Base-by-base conservation (phyloP, 441 rosid genomes). In the Macaranga tanarius region DNA sequence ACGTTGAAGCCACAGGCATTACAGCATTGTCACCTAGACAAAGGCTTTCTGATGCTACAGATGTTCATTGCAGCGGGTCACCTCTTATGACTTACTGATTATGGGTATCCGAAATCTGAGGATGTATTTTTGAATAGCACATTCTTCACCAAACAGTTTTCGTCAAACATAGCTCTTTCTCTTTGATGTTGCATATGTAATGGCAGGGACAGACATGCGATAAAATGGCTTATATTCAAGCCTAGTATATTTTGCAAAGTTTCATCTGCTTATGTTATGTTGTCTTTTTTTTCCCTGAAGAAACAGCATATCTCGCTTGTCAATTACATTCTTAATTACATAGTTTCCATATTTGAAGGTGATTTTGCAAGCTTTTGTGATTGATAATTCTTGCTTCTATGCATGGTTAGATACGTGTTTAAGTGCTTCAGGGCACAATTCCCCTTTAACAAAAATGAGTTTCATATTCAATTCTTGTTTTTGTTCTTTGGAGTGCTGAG, bases 61-160 rank as follows among this genome's bases (percentile, higher is more conserved):
- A 95, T 84, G 99, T 95, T 73, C 93, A 81, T 77, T 87, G 87
- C 83, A 89, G 87, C 77, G 93, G 90, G 79, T 92, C 98, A 77
- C 93, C 97, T 76, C 94, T 95, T 63, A 85, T 89, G 89, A 91
- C 93, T 59, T 92, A 71, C 83, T 92, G 88, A 92, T n/a, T n/a
- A n/a, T 63, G 5, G 19, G 6, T 19, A 48, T 8, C 3, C 7
- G 3, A 28, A 62, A n/a, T 55, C 16, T 44, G 59, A 42, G 62
- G 68, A 26, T 62, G 44, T 59, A 38, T 60, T 62, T 11, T 45
- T 51, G 55, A 48, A 44, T 61, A 48, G 34, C 54, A 58, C 54
- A 15, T 19, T 13, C 38, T 55, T 65, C 12, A 28, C 63, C 47
- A 19, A 55, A 10, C 16, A 54, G 44, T 25, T 38, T 23, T 25